Base-by-base conservation (phyloP, 768 basidiomycete genomes). In the Hygrocybe coccinea region DNA sequence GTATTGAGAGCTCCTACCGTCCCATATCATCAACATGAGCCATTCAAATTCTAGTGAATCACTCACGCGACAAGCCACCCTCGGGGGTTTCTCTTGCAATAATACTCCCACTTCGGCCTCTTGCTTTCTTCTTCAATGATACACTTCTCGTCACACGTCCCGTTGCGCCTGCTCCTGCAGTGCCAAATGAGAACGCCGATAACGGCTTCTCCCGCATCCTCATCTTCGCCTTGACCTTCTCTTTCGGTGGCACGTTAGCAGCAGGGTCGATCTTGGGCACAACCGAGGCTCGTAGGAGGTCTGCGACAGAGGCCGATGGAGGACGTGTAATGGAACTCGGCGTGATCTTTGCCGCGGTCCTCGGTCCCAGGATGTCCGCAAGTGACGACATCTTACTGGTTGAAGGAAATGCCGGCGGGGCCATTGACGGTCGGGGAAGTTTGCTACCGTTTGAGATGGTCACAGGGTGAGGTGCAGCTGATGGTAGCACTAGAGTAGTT, bases 111-210 rank as follows among this genome's bases (percentile, higher is more conserved):
- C 35, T 38, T 25, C 54, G 17, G 15, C 41, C 21, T 17, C 25
- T 59, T 60, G 67, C 69, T n/a, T n/a, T n/a, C 57, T 65, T 62
- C 57, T 61, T 70, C 14, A 60, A 64, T 10, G 72, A 70, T 5
- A 57, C 58, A 56, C 75, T 76, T 37, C 75, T 69, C 11, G 75
- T 75, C 25, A 73, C 65, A 19, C 73, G 70, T 51, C 56, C 57
- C 9, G 48, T 53, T 48, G 34, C 50, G 62, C 59, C 3, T 49
- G 59, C 9, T 61, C 63, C 35, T 61, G 60, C 44, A 67, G 65
- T 41, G 70, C 69, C 24, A 69, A 69, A 61, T 19, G 69, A 60
- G 14, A 64, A 53, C 22, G 67, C 50, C 29, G 70, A 59, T 51
- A 74, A 70, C 17, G 70, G 62, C 21, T 65, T 64, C 56, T 71